These are phyloP conservation scores for Dothideomycetes sp. DNA, from an alignment of 2,329 filamentous ascomycete species.

Conservation along the genomic window DNA sequence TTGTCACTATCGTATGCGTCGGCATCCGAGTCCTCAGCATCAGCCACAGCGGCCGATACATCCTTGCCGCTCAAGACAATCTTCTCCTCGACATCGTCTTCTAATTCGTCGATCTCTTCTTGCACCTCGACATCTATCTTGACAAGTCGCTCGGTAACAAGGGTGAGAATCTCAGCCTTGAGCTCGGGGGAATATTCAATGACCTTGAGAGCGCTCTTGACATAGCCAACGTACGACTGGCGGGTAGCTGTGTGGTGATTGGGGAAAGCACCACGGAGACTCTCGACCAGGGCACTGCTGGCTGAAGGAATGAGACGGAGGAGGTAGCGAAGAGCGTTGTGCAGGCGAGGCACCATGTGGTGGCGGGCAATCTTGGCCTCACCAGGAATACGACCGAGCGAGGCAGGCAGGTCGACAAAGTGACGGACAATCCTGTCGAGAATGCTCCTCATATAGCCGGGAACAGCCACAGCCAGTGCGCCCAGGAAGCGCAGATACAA, in stretches of 20 bases:
- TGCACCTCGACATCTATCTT: constrained; percentile 95
- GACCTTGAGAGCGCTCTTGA: constrained; percentile 70
- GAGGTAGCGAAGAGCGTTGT: constrained; percentile 64
- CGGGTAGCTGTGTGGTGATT: constrained; percentile 55
- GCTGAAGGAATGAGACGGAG: constrained; percentile 73
- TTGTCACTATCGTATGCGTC: constrained; percentile 49
- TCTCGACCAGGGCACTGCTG: constrained; percentile 53
- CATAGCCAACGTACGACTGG: constrained; percentile 74
- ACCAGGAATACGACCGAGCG: constrained; percentile 41
- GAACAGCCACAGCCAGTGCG: constrained; percentile 68
- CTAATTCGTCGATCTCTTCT: constrained; percentile 81
- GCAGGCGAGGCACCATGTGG: constrained; percentile 61
- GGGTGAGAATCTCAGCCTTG: constrained; percentile 66
- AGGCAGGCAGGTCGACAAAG: constrained; percentile 53
- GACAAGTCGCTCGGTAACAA: constrained; percentile 77
- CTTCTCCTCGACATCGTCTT: constrained; percentile 73
- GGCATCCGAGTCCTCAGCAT: constrained; percentile 40
- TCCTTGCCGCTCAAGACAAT: constrained; percentile 38
- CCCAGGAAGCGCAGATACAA: constrained; percentile 46
- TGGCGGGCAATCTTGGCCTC: constrained; percentile 49
- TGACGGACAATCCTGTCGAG: constrained; percentile 72
- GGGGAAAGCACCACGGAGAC: constrained; percentile 21
- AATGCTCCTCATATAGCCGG: constrained; percentile 62
- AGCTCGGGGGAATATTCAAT: constrained; percentile 69
- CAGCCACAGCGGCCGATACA: constrained; percentile 17